Base-by-base conservation (phyloP, 2,329 filamentous ascomycete genomes). In the Aspergillus puulaauensis region DNA sequence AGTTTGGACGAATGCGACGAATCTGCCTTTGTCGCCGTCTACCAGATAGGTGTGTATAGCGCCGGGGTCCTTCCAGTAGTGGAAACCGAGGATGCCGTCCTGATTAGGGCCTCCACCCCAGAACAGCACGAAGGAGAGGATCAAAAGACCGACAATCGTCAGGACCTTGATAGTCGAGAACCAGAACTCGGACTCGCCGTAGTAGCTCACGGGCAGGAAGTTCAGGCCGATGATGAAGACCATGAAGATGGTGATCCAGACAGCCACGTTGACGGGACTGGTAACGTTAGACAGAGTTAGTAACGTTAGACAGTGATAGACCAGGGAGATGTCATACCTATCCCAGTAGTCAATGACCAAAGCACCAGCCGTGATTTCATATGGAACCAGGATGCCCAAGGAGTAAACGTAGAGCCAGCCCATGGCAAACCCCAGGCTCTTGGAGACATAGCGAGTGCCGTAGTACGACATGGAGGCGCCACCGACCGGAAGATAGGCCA, bases 311-410 rank as follows among this genome's bases (percentile, higher is more conserved):
- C 35, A 2, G 5, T n/a, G 6, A 37, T 6, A 15, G 14, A n/a
- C 1, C 14, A n/a, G 15, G 14, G 12, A 2, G 35, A n/a, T 37
- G 35, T n/a, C 35, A 6, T 15, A 27, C 43, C 21, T 45, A 23
- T 73, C 65, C 86, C 86, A 90, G 68, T 84, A 88, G 59, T 83
- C 74, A 58, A 89, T 86, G 23, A 90, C 78, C 17, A 88, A 80
- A 37, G 83, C 82, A 14, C 86, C 85, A 7, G 86, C 87, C 0
- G 83, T 84, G 59, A 89, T 86, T 71, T 90, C 87, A 56, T 83
- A 81, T 44, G 77, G 79, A 0, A 81, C 75, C 40, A 79, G 68
- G 21, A 82, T 80, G 0, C 77, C 75, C 48, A 75, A 63, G 1
- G 75, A 75, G 51, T 80, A 81, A 77, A 77, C 23, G 66, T 89